These are phyloP conservation scores for Quillaja saponaria DNA, from an alignment of 306 rosid genomes.

Conservation along the genomic window DNA sequence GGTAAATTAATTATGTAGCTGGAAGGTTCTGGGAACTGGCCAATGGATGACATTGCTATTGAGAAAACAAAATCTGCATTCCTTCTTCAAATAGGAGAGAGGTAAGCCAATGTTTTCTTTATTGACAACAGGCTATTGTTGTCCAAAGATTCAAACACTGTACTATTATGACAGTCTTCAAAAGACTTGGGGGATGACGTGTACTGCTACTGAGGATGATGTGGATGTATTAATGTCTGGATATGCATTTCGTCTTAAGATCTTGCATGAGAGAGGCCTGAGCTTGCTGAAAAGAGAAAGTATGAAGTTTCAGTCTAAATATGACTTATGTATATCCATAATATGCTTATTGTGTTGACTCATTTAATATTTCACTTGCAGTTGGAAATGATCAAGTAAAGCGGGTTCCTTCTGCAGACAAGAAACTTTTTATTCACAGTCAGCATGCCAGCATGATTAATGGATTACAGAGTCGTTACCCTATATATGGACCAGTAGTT, in stretches of 20 bases:
- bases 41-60: constrained; percentile 85
- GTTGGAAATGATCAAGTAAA: constrained; percentile 56
- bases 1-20: constrained; percentile 49
- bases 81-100: constrained; percentile 86
- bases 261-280: constrained; percentile 95
- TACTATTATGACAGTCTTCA: constrained; percentile 69
- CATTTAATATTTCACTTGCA: constrained; percentile 19
- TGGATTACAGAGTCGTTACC: constrained; percentile 76
- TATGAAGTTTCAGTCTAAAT: constrained; percentile 41
- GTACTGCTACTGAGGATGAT: constrained; percentile 71
- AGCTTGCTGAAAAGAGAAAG: constrained; percentile 64
- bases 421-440: constrained; percentile 61
- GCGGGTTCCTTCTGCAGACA: constrained; percentile 61
- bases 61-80: constrained; percentile 88
- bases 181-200: constrained; percentile 69
- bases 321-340: no score
- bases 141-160: constrained; percentile 12
- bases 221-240: constrained; percentile 82
- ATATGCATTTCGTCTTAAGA: constrained; percentile 85
- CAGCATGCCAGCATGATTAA: constrained; percentile 93
- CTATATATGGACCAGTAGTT: constrained; percentile 76
- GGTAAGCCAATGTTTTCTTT: constrained; percentile 45
- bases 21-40: constrained; percentile 99
- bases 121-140: constrained; percentile 22
- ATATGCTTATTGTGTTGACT: no score